These are phyloP conservation scores for Drechslerella coelobrocha DNA, from an alignment of 2,329 filamentous ascomycete species.

Conservation along the genomic window DNA sequence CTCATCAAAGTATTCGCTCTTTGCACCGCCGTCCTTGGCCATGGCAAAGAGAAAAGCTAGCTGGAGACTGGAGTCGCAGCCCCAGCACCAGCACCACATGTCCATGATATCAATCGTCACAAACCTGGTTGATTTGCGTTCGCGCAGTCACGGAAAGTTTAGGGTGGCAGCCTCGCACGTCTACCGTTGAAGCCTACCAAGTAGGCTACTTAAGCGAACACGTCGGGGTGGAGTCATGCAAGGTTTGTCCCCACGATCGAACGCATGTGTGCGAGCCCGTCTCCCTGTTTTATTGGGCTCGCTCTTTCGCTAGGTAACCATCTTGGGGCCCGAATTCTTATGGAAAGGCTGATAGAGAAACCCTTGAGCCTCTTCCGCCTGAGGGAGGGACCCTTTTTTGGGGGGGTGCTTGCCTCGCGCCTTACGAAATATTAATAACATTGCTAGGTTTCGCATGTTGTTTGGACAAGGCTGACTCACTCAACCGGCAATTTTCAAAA, in stretches of 20 bases:
- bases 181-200: slow-evolving; percentile 32
- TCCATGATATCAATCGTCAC: neutral
- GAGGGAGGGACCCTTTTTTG: neutral
- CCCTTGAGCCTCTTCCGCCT: neutral
- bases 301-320: slow-evolving; percentile 21
- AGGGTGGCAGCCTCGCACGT: slow-evolving; percentile 30
- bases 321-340: neutral
- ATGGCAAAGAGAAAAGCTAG: neutral
- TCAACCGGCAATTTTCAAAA: neutral
- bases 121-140: neutral
- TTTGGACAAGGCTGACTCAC: slow-evolving; percentile 2
- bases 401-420: neutral
- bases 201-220: slow-evolving; percentile 37
- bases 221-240: slow-evolving; percentile 28
- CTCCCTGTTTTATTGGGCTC: slow-evolving; percentile 10
- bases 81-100: neutral
- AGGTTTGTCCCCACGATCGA: slow-evolving; percentile 21
- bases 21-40: neutral
- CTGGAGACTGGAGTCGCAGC: neutral
- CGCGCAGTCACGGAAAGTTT: slow-evolving; percentile 16
- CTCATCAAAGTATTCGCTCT: neutral
- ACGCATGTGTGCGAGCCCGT: slow-evolving; percentile 6
- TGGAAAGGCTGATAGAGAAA: neutral
- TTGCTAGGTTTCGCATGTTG: neutral
- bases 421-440: neutral